These are phyloP conservation scores for Rhynchospora breviuscula DNA, from an alignment of 176 grass and related monocot species.

Conservation along the genomic window DNA sequence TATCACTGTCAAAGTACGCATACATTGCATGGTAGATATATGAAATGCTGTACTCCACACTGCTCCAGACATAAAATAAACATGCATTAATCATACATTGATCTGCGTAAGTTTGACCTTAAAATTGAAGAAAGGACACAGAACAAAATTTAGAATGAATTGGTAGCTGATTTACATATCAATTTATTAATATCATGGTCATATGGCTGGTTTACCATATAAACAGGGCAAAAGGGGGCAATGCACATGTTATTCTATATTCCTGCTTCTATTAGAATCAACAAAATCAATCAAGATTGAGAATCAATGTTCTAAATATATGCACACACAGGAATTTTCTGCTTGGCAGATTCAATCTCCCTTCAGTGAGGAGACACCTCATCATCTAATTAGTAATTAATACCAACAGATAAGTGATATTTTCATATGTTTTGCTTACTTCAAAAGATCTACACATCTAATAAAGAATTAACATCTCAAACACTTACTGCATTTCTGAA, in stretches of 20 bases:
- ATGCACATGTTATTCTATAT: not conserved
- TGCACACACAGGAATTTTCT: too few relatives aligned
- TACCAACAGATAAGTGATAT: not conserved
- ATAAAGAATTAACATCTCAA: not conserved
- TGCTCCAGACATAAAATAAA: conserved; percentile 20
- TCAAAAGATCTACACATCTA: not conserved
- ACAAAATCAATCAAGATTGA: not conserved
- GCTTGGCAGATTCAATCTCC: not conserved
- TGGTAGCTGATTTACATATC: too few relatives aligned
- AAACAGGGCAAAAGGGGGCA: too few relatives aligned
- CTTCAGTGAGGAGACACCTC: not conserved
- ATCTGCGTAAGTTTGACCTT: too few relatives aligned
- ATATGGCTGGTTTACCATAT: too few relatives aligned
- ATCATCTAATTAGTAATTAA: not conserved
- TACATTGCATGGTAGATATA: conserved; percentile 44
- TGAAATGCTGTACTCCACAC: conserved; percentile 38
- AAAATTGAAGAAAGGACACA: not conserved
- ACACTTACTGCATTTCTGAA: not conserved
- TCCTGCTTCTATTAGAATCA: not conserved
- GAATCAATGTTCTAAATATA: not conserved
- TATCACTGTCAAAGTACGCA: conserved; percentile 44
- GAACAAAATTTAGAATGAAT: too few relatives aligned
- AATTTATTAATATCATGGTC: too few relatives aligned
- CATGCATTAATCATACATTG: not conserved
- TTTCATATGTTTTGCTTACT: not conserved